phyloP scores from a whole-genome alignment of 176 grass and related monocot species.

The Saccharum spontaneum region DNA sequence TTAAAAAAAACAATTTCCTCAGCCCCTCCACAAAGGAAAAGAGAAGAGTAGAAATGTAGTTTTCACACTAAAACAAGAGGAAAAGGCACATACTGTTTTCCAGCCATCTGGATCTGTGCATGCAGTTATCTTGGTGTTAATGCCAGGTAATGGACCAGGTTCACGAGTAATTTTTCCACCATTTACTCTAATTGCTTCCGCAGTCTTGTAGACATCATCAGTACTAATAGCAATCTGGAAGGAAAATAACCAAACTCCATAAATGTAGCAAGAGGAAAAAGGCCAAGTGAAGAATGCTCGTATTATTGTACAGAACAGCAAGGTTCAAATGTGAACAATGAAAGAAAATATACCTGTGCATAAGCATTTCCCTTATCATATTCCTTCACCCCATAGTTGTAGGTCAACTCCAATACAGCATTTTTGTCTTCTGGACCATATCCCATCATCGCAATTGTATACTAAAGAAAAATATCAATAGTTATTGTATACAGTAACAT shows the following conservation, averaged over 20 bases:
- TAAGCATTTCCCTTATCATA: slow-evolving; percentile 94
- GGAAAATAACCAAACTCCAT: slow-evolving; percentile 4
- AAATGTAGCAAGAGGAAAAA: slow-evolving; percentile 5
- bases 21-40: not conserved
- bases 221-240: slow-evolving; percentile 92
- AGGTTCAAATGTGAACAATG: slow-evolving; percentile 8
- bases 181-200: slow-evolving; percentile 67
- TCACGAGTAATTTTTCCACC: slow-evolving; percentile 80
- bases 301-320: slow-evolving; percentile 7
- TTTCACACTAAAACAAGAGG: slow-evolving; percentile 23
- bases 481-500: not conserved
- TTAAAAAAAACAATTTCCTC: not conserved
- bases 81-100: slow-evolving; percentile 74
- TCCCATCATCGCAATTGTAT: slow-evolving; percentile 96
- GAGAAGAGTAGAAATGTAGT: not conserved
- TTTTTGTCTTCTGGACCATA: slow-evolving; percentile 99
- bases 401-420: slow-evolving; percentile 88
- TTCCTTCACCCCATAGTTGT: slow-evolving; percentile 88
- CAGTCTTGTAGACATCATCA: slow-evolving; percentile 98
- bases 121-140: slow-evolving; percentile 89
- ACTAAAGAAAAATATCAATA: slow-evolving; percentile 42
- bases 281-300: not conserved
- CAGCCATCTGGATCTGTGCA: slow-evolving; percentile 95
- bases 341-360: slow-evolving; percentile 72
- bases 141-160: slow-evolving; percentile 93